Base-by-base conservation (phyloP, 2,329 filamentous ascomycete genomes). In the Phialocephala sp. region DNA sequence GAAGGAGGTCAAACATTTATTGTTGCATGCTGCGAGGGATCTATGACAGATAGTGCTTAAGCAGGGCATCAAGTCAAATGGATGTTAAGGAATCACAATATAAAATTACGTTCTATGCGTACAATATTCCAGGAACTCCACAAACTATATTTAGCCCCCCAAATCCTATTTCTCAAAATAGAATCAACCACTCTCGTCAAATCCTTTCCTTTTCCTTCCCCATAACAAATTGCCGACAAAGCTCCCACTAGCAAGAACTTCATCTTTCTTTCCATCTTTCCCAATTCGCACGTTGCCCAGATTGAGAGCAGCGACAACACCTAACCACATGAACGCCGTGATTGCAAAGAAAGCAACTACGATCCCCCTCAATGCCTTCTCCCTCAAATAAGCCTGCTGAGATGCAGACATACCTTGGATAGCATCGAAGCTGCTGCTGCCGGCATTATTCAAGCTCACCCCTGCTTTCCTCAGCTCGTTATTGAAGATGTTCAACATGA, bases 401-500 rank as follows among this genome's bases (percentile, higher is more conserved):
- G 69, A 75, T 1, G 73, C 54, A 0, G 80, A 76, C 8, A 83
- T 71, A 2, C 71, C 65, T 11, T 70, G 65, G 43, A 83, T 78
- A 3, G 72, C 72, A 14, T 76, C 69, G 1, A 85, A 76, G 61
- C 27, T 78, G 65, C 60, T 77, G 68, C 57, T 78, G 69, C 60
- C 79, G 6, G 45, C 39, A 12, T 52, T 50, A 18, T 45, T 56
- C 24, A 65, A 52, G 12, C n/a, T 37, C 15, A 68, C 20, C n/a
- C 66, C 59, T 8, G 22, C 22, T 8, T 63, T 52, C 8, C 43
- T 50, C 8, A 69, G 27, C 4, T 75, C 78, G 67, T 91, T 91
- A 72, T 90, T 89, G 75, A 91, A 91, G 1, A 91, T 87, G 9
- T 85, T 83, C 15, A 87, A 84, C 89, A 91, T 91, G 71, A 91